These are phyloP conservation scores for Russula compacta DNA, from an alignment of 768 basidiomycete species.

Conservation along the genomic window DNA sequence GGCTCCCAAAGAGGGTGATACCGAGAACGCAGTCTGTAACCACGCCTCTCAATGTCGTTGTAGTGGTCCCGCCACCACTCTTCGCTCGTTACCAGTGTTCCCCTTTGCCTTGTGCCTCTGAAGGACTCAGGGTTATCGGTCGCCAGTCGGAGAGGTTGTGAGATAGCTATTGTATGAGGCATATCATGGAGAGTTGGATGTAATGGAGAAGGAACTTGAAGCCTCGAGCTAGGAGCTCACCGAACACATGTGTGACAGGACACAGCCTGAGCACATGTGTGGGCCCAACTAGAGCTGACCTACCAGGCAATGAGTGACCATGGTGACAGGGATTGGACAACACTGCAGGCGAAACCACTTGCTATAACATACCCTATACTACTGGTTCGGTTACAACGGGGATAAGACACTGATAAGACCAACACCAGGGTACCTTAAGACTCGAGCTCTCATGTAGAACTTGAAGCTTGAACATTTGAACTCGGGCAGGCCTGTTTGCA, in stretches of 20 bases:
- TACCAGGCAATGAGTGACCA: too few relatives aligned
- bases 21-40: constrained; percentile 15
- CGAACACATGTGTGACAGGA: background rate
- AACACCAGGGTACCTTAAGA: too few relatives aligned
- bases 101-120: background rate
- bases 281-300: too few relatives aligned
- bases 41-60: background rate
- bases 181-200: background rate
- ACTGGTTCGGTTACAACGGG: too few relatives aligned
- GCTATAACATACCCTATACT: too few relatives aligned
- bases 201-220: background rate
- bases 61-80: constrained; percentile 11
- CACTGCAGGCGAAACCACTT: too few relatives aligned
- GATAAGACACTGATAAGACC: too few relatives aligned
- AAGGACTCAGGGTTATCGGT: background rate
- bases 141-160: background rate
- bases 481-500: too few relatives aligned
- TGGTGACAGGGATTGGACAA: too few relatives aligned
- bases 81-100: constrained; percentile 7
- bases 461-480: too few relatives aligned
- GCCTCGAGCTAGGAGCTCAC: background rate
- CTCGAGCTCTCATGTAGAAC: too few relatives aligned
- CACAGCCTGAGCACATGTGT: background rate
- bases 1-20: constrained; percentile 10
- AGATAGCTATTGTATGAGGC: background rate